Evolutionary conservation across 2,329 filamentous ascomycete species (phyloP), one percentile per base, ranked within the genome.

Genomic region (Mycosphaerella sp.): DNA sequence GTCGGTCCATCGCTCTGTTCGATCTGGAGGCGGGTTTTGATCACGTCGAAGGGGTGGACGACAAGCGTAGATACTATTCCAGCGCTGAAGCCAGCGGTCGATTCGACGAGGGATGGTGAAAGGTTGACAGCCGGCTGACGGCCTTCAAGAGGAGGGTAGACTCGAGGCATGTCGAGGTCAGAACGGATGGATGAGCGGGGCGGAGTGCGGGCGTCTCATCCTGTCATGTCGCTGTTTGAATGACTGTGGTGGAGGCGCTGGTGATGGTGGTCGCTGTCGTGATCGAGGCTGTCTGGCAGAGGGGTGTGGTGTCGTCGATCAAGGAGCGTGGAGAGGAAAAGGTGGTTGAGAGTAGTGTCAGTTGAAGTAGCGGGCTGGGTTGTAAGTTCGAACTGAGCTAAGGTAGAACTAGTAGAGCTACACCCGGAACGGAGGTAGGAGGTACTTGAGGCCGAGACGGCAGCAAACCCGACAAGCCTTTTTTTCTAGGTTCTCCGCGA

Each of bases 21-120:
- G 53, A 69, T 67, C 75, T 98, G 93, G 69, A 98, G 83, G 60
- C 93, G 86, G 57, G 92, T 97, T 78, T 98, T 98, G 69, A 97
- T 84, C 60, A 98, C 84, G 74, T 98, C 93, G 56, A 98, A 82
- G 32, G 93, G 93, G 69, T 97, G 92, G 49, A 93, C 86, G 53
- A 84, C 85, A 46, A 97, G 78, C 23, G 93, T 97, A 50, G 91
- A 87, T 63, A 90, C 80, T 53, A 89, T 80, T 58, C 93, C 93
- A 56, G 93, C 93, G 60, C 86, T 87, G 72, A 98, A 86, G 64
- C 93, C 93, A 58, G 93, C 89, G 70, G 91, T 78, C 67, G 86
- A 86, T 80, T 97, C 93, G 72, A 96, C 81, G 68, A 87, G 72
- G 64, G 87, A 89, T 73, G 87, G 83, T 67, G 86, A 85, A 68